phyloP scores from a whole-genome alignment of 495 filamentous ascomycete genomes.

The Penicillium malachiteum region DNA sequence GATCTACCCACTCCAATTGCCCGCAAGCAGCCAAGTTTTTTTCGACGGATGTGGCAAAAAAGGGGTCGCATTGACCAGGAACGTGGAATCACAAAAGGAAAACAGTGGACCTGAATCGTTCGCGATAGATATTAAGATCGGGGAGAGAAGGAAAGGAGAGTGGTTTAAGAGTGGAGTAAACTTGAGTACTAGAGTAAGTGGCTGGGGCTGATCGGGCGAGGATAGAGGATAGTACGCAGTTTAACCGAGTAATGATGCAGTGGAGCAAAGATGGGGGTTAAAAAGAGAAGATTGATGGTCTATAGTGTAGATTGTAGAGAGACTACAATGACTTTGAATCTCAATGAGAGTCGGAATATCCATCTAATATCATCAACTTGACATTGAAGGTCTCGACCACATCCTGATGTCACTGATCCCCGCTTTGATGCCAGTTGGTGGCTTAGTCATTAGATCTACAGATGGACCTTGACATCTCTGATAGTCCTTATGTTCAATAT shows the following conservation, averaged over 20 bases:
- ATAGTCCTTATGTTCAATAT: too few relatives aligned
- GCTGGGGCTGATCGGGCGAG: background rate
- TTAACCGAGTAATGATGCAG: background rate
- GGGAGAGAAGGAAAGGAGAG: background rate
- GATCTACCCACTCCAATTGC: background rate
- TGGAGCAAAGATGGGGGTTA: background rate
- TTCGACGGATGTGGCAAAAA: background rate
- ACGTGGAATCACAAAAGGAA: background rate
- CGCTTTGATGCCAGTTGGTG: background rate
- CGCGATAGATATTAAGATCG: background rate
- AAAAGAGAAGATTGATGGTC: background rate
- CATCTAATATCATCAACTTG: background rate
- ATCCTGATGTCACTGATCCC: slow-evolving; percentile 16
- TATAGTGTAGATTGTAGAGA: background rate
- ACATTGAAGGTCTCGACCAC: slow-evolving; percentile 2
- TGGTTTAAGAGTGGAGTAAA: background rate
- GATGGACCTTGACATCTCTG: too few relatives aligned
- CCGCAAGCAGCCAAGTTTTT: background rate
- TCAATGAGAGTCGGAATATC: too few relatives aligned
- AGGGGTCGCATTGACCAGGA: slow-evolving; percentile 1
- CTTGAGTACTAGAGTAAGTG: background rate
- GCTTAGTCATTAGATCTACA: too few relatives aligned
- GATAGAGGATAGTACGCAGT: background rate
- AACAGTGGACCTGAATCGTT: background rate
- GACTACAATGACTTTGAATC: too few relatives aligned